Evolutionary conservation across 257 asterid genomes (phyloP), one percentile per base, ranked within the genome.

Genomic region (Salvia splendens): DNA sequence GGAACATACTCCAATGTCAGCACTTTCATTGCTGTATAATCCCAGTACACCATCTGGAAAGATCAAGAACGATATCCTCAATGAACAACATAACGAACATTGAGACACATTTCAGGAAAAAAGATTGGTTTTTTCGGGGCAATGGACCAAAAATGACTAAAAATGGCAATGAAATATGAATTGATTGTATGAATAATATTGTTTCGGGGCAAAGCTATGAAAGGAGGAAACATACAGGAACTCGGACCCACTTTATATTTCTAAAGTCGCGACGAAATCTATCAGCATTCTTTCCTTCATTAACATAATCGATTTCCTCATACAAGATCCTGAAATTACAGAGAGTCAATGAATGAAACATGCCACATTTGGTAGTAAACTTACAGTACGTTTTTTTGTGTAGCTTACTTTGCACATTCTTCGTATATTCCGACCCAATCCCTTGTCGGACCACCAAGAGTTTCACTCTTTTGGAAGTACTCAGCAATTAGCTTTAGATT

Each of bases 221-320:
- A 20, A 5, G 48, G 12, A 50, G 75, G 88, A 81, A 75, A 86
- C 99, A 72, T 93, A 93, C 99, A 77, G 99, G 99, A 41, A 93
- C 95, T 63, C 99, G 89, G 76, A 90, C 96, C 99, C 99, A 93
- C 87, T 93, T 93, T 73, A 85, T 75, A 78, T 93, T 93, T 68
- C 99, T 86, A 72, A 93, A 93, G 79, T 93, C 99, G 55, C 99
- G 88, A 46, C 96, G 95, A 57, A 93, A 93, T 63, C 85, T 85
- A 75, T 93, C 99, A 65, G 99, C 99, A 76, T 93, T 93, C 88
- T 86, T 90, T 73, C 99, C 99, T 83, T 93, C 99, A 57, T 93
- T 93, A 65, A 93, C 87, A 62, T 93, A 93, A 75, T 93, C 96
- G 50, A 93, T 93, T 80, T 93, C 97, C 86, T 90, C 92, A 9